Evolutionary conservation across 768 basidiomycete genomes (phyloP), one percentile per base, ranked within the genome.

Genomic region (Grammothele lineata): DNA sequence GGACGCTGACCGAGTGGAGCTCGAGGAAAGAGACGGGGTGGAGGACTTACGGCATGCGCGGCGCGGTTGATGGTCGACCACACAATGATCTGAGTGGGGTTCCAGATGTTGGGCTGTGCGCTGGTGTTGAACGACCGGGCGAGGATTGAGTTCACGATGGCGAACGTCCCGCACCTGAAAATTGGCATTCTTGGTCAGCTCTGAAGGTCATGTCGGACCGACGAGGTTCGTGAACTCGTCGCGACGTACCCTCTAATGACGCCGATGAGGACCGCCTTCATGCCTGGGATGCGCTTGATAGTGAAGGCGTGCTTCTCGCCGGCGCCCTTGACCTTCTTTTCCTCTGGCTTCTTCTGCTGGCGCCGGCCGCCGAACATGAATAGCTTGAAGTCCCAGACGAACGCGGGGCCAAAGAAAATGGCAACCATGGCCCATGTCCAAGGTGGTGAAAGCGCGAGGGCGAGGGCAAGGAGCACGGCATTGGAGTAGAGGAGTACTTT

Each of bases 51-150:
- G 11, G 46, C 46, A 40, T 47, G 46, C 19, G 37, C 39, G 10
- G 47, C 32, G 14, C 47, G 40, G 33, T 48, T 48, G 33, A 48
- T 43, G 11, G 47, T 48, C 15, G 47, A 48, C 47, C 47, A 48
- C 10, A 48, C 32, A 4, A 48, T 42, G 1, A 48, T 41, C 23
- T 42, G 47, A 10, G 30, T 37, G 12, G 47, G 47, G n/a, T 26
- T 42, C 47, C 47, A 48, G 22, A 40, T 34, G 43, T 18, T 23
- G 14, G 43, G 32, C 33, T 24, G 18, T 4, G 25, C 17, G 26
- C n/a, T n/a, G 1, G 19, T 6, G 9, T 32, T 5, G 22, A 14
- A 15, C 1, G 43, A 19, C 17, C 34, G 43, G 2, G 43, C 32
- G 34, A 44, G 43, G 11, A 44, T 24, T 17, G 43, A 35, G 33